These are phyloP conservation scores for Penicillium sp. DNA, from an alignment of 2,329 filamentous ascomycete species.

Conservation along the genomic window DNA sequence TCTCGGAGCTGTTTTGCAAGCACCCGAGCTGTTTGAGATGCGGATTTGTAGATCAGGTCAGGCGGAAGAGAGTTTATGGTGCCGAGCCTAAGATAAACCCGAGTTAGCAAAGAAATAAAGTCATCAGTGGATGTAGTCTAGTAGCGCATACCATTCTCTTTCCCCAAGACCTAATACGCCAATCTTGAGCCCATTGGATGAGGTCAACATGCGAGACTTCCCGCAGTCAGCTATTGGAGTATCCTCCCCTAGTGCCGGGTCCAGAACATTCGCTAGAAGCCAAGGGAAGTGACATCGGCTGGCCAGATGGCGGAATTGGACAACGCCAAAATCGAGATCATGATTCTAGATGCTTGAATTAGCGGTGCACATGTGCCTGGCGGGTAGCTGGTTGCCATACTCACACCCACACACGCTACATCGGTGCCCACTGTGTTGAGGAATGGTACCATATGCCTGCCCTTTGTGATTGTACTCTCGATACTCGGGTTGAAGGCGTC, in stretches of 20 bases:
- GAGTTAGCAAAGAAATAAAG: background rate
- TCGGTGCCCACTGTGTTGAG: conserved; percentile 75
- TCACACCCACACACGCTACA: conserved; percentile 77
- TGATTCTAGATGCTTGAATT: conserved; percentile 64
- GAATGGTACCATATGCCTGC: conserved; percentile 83
- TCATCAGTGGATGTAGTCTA: background rate
- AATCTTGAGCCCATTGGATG: conserved; percentile 81
- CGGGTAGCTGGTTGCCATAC: conserved; percentile 34
- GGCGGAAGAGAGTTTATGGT: conserved; percentile 86
- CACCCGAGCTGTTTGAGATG: conserved; percentile 71
- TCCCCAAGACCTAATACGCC: conserved; percentile 84
- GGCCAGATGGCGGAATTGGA: conserved; percentile 72
- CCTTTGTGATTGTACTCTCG: conserved; percentile 87
- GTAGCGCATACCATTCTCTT: conserved; percentile 65
- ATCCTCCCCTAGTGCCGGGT: conserved; percentile 73
- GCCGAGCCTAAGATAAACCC: conserved; percentile 56
- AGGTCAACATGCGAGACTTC: conserved; percentile 72
- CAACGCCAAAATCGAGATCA: conserved; percentile 87
- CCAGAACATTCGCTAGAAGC: conserved; percentile 84
- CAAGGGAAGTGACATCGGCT: conserved; percentile 80
- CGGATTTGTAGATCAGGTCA: conserved; percentile 77
- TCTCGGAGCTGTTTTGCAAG: conserved; percentile 70
- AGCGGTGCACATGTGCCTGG: conserved; percentile 11
- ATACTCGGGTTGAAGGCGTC: conserved; percentile 91
- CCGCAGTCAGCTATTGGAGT: conserved; percentile 74